A percentile compares a stretch with the other conserved stretches of the same genome.
Evolutionary conservation across 2,329 filamentous ascomycete genomes (phyloP).

Genomic region (Fusarium nygamai): DNA sequence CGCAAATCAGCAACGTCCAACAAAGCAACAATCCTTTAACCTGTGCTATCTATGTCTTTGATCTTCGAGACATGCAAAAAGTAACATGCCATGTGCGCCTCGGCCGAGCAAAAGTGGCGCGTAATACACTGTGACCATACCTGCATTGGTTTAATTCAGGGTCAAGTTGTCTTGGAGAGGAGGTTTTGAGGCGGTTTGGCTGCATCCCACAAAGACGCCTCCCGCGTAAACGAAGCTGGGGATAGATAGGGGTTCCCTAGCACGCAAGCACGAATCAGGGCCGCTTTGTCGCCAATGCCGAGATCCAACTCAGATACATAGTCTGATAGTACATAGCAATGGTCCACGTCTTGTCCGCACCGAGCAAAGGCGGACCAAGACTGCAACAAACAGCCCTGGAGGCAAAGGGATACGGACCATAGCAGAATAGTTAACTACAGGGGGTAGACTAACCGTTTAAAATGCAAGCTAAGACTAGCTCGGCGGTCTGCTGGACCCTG

Average conservation of each 20-base stretch:
- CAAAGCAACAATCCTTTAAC: background rate
- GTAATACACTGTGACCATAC: background rate
- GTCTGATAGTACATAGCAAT: background rate
- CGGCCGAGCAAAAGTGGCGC: conserved; percentile 13
- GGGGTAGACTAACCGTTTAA: background rate
- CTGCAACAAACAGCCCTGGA: conserved; percentile 23
- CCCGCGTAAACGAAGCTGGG: background rate
- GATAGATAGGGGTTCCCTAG: background rate
- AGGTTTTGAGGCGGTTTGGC: conserved; percentile 13
- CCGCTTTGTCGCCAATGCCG: background rate
- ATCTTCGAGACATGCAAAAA: background rate
- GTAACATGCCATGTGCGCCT: background rate
- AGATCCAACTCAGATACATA: background rate
- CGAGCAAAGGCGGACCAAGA: conserved; percentile 11
- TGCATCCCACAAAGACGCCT: conserved; percentile 17
- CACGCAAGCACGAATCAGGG: conserved; percentile 10
- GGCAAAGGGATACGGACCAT: background rate
- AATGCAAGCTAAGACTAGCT: conserved; percentile 10
- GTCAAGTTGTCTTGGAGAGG: background rate
- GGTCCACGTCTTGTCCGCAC: background rate
- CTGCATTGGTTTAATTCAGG: conserved; percentile 2
- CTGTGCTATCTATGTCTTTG: background rate
- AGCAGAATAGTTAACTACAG: background rate
- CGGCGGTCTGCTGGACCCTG: conserved; percentile 2
- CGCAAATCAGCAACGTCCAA: background rate